Conservation (phyloP, 139 green algal genomes). For the Spirogloea muscicola region DNA sequence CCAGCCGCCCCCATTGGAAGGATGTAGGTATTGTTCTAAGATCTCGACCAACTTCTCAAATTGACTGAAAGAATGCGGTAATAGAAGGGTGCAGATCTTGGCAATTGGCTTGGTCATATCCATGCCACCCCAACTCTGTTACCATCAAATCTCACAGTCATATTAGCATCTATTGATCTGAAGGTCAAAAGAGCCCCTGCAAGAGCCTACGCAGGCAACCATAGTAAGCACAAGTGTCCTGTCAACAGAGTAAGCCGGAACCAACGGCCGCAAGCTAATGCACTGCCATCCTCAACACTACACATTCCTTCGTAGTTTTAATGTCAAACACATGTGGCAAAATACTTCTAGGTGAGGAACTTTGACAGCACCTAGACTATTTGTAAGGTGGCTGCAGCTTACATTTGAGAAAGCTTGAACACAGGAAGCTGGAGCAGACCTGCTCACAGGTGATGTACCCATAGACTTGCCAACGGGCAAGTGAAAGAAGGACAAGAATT, state of each 20-base stretch:
- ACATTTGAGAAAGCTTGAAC: too few species aligned
- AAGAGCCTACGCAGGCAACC: background rate
- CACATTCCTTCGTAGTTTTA: slow-evolving; percentile 5
- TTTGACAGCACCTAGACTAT: too few species aligned
- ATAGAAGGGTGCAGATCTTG: too few species aligned
- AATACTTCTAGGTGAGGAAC: background rate
- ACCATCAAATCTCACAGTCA: too few species aligned
- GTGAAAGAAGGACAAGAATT: slow-evolving; percentile 10
- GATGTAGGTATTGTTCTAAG: slow-evolving; percentile 71
- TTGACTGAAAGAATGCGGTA: too few species aligned
- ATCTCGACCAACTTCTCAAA: slow-evolving; percentile 28
- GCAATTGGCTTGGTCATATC: background rate
- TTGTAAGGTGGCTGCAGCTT: too few species aligned
- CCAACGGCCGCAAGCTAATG: too few species aligned
- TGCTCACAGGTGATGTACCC: background rate
- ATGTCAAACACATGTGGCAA: background rate
- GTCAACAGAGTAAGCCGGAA: background rate
- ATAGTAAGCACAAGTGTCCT: too few species aligned
- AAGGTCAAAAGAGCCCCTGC: background rate
- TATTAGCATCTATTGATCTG: background rate
- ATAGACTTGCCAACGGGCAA: slow-evolving; percentile 9
- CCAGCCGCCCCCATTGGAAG: slow-evolving; percentile 70
- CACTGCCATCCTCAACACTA: slow-evolving; percentile 19
- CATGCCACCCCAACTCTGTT: background rate
- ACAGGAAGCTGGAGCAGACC: too few species aligned